Evolutionary conservation across 225 moss, liverwort and hornwort species (phyloP).

Genomic region (Polytrichum formosum): DNA sequence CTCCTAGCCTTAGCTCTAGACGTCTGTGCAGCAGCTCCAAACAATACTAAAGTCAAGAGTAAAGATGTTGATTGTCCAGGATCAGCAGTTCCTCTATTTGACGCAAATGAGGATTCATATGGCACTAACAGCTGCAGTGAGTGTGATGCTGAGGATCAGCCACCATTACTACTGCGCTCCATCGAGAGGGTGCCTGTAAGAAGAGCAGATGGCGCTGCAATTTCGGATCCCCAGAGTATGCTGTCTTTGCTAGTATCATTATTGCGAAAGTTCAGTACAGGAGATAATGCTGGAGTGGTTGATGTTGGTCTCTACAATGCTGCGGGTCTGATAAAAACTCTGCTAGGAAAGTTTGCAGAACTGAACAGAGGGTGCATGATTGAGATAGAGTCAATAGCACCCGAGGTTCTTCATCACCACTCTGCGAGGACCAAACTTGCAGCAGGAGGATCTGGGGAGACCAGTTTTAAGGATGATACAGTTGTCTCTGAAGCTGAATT

Average conservation of each 20-base stretch:
- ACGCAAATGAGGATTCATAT: constrained; percentile 11
- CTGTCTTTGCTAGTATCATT: constrained; percentile 69
- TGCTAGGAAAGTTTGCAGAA: constrained; percentile 69
- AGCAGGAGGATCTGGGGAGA: constrained; percentile 26
- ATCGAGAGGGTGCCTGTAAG: constrained; percentile 54
- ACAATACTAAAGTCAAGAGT: constrained; percentile 23
- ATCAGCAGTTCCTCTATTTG: constrained; percentile 10
- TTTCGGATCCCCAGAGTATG: constrained; percentile 65
- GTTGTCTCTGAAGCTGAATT: constrained; percentile 48
- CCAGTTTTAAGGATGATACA: constrained; percentile 40
- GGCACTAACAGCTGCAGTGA: constrained; percentile 13
- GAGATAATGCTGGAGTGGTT: constrained; percentile 35
- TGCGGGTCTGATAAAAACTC: constrained; percentile 65
- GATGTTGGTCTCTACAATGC: constrained; percentile 65
- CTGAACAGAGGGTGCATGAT: constrained; percentile 64
- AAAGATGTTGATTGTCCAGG: constrained; percentile 17
- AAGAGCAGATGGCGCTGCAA: constrained; percentile 47
- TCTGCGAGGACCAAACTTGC: constrained; percentile 27
- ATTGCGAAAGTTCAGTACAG: constrained; percentile 49
- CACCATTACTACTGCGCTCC: constrained; percentile 52
- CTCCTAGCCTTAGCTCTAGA: constrained; percentile 83
- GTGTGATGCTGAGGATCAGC: constrained; percentile 25
- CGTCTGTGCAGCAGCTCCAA: constrained; percentile 52
- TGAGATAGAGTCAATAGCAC: constrained; percentile 75
- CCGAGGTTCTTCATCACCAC: constrained; percentile 69